These are phyloP conservation scores for Kodamaea fungicola DNA, from an alignment of 1,139 yeast species.

Conservation along the genomic window DNA sequence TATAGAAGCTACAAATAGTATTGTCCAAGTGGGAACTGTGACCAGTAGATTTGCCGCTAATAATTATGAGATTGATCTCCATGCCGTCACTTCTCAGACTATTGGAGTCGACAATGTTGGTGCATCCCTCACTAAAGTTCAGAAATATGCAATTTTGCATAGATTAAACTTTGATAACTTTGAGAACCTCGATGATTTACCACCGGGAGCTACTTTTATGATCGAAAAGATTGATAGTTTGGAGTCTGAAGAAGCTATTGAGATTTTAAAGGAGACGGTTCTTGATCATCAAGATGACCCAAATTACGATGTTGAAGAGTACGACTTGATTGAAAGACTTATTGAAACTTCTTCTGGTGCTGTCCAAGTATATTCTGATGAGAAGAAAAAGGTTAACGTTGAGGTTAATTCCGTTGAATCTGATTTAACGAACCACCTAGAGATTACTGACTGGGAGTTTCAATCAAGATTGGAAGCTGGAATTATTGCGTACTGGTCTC, in stretches of 20 bases:
- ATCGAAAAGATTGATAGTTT: conserved; percentile 19
- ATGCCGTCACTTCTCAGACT: conserved; percentile 14
- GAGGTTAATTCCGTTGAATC: no score
- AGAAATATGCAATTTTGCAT: conserved; percentile 24
- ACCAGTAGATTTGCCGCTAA: conserved; percentile 8
- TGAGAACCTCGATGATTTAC: conserved; percentile 26
- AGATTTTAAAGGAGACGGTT: conserved; percentile 16
- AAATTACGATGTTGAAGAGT: conserved; percentile 18
- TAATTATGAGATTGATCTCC: conserved; percentile 13
- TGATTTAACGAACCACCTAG: conserved; percentile 1
- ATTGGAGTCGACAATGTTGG: conserved; percentile 26
- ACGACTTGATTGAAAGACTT: conserved; percentile 11
- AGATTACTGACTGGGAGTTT: conserved; percentile 13
- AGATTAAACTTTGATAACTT: conserved; percentile 27
- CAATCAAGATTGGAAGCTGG: conserved; percentile 17
- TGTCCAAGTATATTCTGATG: no score
- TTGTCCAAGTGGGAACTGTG: conserved; percentile 1
- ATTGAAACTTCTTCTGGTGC: conserved; percentile 5
- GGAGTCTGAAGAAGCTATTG: conserved; percentile 14
- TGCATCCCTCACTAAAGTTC: conserved; percentile 23
- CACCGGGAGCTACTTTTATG: conserved; percentile 21
- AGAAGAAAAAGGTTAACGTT: no score
- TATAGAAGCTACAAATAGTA: neutral
- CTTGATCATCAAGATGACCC: conserved; percentile 21
- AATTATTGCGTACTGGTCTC: conserved; percentile 50